Base-by-base conservation (phyloP, 805 yeast genomes). In the Metschnikowia chrysomelidarum region DNA sequence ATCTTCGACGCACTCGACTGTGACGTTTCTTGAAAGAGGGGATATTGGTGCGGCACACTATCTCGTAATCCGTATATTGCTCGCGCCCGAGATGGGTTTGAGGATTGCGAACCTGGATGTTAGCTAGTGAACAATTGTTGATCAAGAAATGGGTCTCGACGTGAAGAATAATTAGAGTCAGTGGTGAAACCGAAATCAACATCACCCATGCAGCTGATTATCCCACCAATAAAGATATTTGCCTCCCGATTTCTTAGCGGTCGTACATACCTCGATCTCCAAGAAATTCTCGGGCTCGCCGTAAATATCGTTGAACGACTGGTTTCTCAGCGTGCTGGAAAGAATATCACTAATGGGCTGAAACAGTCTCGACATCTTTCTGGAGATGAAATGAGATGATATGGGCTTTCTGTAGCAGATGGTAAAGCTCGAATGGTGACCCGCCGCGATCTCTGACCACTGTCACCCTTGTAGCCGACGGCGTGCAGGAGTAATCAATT, bases 261-360 rank as follows among this genome's bases (percentile, higher is more conserved):
- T 5, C 12, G 9, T 15, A 36, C 68, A 41, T 40, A 88, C 95
- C 59, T 89, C 97, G 22, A 93, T 80, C 61, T 91, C 98, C 25
- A 91, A 71, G 53, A 88, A 87, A 62, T 87, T 87, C 59, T 93
- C 98, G 0, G 97, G 98, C 50, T 85, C 95, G 0, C 94, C 96
- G 54, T 93, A 93, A 27, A 85, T 73, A 50, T 87, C 95, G 44
- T 78, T 84, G 57, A 80, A 81, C 3, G 87, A 72, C 57, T 83
- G 91, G 41, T 50, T 59, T 32, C 60, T 61, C 33, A 69, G 73
- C 47, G 66, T 73, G 21, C 54, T 38, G 24, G 58, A 39, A 34
- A 66, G 59, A 14, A 66, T 54, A 27, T 67, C 72, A 46, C 70
- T 64, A 14, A 67, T 66, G 31, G 73, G 67, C 46, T 64, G 68